These are phyloP conservation scores for Kodamaea neixiangensis DNA, from an alignment of 805 yeast genomes.

Conservation along the genomic window DNA sequence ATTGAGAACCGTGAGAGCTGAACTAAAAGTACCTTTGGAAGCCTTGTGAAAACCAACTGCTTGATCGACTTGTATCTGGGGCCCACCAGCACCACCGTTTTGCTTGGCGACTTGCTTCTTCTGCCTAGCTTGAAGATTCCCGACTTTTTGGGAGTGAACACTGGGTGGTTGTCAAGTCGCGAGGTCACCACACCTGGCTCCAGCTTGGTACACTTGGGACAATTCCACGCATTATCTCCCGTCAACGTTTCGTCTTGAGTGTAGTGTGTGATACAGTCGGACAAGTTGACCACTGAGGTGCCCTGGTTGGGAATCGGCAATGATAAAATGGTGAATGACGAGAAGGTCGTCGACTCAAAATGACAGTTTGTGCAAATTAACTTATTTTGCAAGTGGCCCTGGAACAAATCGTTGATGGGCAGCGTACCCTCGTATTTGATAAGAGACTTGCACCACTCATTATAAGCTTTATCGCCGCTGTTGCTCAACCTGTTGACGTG, in stretches of 20 bases:
- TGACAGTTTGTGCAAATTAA: conserved; percentile 68
- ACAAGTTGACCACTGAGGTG: conserved; percentile 41
- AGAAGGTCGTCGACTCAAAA: conserved; percentile 56
- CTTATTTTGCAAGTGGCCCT: conserved; percentile 71
- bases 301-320: conserved; percentile 55
- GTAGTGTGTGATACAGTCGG: conserved; percentile 64
- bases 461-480: conserved; percentile 46
- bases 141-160: conserved; percentile 35
- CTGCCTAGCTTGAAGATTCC: conserved; percentile 37
- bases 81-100: conserved; percentile 15
- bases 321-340: conserved; percentile 63
- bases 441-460: conserved; percentile 59
- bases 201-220: conserved; percentile 63
- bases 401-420: conserved; percentile 65
- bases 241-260: conserved; percentile 63
- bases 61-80: conserved; percentile 23
- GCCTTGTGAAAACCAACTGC: conserved; percentile 31
- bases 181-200: conserved; percentile 12
- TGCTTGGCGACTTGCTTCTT: conserved; percentile 38
- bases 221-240: conserved; percentile 85
- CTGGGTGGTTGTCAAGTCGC: conserved; percentile 36
- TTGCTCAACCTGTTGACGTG: conserved; percentile 35
- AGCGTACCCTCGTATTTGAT: conserved; percentile 61
- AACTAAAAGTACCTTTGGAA: conserved; percentile 40
- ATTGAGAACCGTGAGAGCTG: conserved; percentile 46